phyloP scores from a whole-genome alignment of 2,329 filamentous ascomycete genomes.

The Paracoccidioides brasiliensis region DNA sequence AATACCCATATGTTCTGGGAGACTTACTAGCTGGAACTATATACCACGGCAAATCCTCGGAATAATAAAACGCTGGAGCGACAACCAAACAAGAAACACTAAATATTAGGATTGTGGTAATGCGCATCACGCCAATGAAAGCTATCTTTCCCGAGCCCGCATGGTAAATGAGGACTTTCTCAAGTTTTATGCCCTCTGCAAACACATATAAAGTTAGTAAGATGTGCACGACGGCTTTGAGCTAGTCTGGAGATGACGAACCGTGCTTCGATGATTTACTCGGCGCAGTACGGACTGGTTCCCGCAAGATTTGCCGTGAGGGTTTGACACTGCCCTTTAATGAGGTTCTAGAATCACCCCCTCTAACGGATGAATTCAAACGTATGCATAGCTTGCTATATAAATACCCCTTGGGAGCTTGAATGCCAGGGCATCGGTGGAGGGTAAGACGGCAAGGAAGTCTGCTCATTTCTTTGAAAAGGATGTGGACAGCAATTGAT shows the following conservation, averaged over 20 bases:
- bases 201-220: slow-evolving; percentile 3
- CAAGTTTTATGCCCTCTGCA: slow-evolving; percentile 21
- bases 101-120: slow-evolving; percentile 58
- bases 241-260: not conserved
- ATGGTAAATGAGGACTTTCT: slow-evolving; percentile 57
- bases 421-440: not conserved
- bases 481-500: not conserved
- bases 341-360: slow-evolving; percentile 10
- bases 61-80: slow-evolving; percentile 42
- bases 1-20: not conserved
- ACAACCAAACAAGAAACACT: slow-evolving; percentile 52
- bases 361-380: slow-evolving; percentile 12
- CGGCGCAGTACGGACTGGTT: slow-evolving; percentile 9
- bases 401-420: not conserved
- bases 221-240: not conserved
- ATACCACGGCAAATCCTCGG: slow-evolving; percentile 32
- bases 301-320: slow-evolving; percentile 11
- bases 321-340: not conserved
- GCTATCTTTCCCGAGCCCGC: slow-evolving; percentile 54
- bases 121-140: slow-evolving; percentile 56
- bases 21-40: slow-evolving; percentile 28
- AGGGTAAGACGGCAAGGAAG: not conserved
- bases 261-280: slow-evolving; percentile 5
- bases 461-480: not conserved
- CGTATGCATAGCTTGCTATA: not conserved